These are phyloP conservation scores for Penicillium sp. DNA, from an alignment of 2,329 filamentous ascomycete species.

Conservation along the genomic window DNA sequence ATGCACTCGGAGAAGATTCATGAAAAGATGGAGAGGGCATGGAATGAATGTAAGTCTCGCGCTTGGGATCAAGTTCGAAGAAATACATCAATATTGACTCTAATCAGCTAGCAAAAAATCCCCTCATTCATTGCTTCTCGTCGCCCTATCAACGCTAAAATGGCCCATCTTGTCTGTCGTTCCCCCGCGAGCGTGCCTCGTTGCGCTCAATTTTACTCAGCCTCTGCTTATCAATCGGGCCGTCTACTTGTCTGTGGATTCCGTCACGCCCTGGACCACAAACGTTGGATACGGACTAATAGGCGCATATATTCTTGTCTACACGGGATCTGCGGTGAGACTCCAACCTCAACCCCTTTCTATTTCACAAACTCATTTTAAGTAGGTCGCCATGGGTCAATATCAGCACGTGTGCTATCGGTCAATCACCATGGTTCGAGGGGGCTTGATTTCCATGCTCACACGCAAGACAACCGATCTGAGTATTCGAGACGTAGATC, in stretches of 20 bases:
- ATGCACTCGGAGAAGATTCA: slow-evolving; percentile 41
- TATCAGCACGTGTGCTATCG: slow-evolving; percentile 43
- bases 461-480: slow-evolving; percentile 42
- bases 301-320: slow-evolving; percentile 42
- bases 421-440: slow-evolving; percentile 41
- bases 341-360: too few species aligned
- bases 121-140: slow-evolving; percentile 27
- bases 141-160: slow-evolving; percentile 29
- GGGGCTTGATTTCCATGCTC: slow-evolving; percentile 46
- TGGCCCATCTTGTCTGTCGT: slow-evolving; percentile 31
- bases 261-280: slow-evolving; percentile 24
- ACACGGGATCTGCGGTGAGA: slow-evolving; percentile 39
- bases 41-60: slow-evolving; percentile 33
- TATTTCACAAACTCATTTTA: background rate
- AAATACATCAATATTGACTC: slow-evolving; percentile 14
- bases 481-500: slow-evolving; percentile 30
- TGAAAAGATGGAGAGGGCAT: slow-evolving; percentile 32
- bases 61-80: background rate
- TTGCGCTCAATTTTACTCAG: slow-evolving; percentile 35
- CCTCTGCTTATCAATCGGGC: slow-evolving; percentile 37
- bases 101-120: slow-evolving; percentile 23
- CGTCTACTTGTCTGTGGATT: slow-evolving; percentile 29
- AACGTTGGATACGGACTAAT: slow-evolving; percentile 42
- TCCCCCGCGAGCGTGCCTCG: slow-evolving; percentile 30
- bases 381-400: slow-evolving; percentile 35